These are phyloP conservation scores for Talaromyces sp. DNA, from an alignment of 2,329 filamentous ascomycete genomes.

Conservation along the genomic window DNA sequence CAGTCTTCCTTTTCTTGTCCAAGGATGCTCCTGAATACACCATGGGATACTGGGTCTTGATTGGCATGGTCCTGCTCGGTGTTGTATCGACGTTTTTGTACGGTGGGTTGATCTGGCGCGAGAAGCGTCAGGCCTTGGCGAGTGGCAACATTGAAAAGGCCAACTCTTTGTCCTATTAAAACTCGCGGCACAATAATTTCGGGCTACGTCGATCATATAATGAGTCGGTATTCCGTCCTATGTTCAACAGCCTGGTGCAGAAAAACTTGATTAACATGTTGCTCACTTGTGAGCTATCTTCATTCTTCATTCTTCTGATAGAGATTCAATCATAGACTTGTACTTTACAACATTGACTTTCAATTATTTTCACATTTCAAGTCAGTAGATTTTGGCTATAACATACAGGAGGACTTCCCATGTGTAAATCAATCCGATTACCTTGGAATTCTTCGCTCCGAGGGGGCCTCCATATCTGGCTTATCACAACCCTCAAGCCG, in stretches of 20 bases:
- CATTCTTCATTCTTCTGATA: background rate
- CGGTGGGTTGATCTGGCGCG: conserved; percentile 16
- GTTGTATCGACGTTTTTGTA: conserved; percentile 22
- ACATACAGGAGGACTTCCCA: background rate
- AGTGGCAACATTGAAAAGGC: conserved; percentile 16
- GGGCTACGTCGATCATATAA: background rate
- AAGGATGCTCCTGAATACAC: conserved; percentile 31
- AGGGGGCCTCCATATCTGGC: background rate
- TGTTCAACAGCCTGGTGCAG: background rate
- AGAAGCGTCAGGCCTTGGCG: conserved; percentile 13
- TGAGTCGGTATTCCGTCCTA: background rate
- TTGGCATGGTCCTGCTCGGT: conserved; percentile 23
- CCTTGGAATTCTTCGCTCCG: background rate
- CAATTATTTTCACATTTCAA: background rate
- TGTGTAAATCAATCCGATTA: background rate
- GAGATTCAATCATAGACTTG: background rate
- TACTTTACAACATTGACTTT: background rate
- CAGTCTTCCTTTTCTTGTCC: conserved; percentile 31
- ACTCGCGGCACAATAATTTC: background rate
- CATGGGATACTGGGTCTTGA: conserved; percentile 30
- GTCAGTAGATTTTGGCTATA: background rate
- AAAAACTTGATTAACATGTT: background rate
- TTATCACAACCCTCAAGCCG: background rate
- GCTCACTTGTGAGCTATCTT: background rate
- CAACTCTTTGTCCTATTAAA: conserved; percentile 15